phyloP scores from a whole-genome alignment of 345 rosid species.

The Sapria himalayana region DNA sequence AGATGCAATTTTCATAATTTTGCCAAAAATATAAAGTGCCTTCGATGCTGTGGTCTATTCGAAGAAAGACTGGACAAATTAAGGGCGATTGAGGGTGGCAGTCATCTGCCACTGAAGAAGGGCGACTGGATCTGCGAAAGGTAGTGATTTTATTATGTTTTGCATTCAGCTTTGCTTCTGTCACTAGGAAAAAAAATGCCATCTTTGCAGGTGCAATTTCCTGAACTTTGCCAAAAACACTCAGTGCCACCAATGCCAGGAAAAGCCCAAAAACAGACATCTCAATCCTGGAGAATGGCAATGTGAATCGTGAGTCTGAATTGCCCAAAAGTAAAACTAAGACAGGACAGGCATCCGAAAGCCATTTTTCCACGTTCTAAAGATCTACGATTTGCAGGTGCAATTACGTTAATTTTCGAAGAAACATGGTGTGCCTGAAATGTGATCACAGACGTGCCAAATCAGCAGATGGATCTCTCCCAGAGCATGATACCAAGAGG shows the following conservation, averaged over 20 bases:
- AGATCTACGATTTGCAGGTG: constrained; percentile 22
- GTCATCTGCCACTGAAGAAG: constrained; percentile 65
- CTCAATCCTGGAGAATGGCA: constrained; percentile 96
- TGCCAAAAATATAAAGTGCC: constrained; percentile 61
- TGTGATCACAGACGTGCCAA: constrained; percentile 62
- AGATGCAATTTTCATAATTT: constrained; percentile 78
- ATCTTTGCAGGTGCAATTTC: constrained; percentile 51
- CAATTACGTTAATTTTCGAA: constrained; percentile 65
- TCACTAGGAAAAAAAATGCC: constrained; percentile 4
- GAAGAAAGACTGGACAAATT: constrained; percentile 46
- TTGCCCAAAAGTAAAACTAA: neutral
- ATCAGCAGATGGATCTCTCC: constrained; percentile 16
- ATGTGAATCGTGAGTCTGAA: constrained; percentile 57
- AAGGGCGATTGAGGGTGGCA: constrained; percentile 40
- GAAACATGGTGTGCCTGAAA: constrained; percentile 61
- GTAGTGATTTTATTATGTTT: constrained; percentile 15
- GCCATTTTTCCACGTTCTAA: neutral
- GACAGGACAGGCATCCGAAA: neutral
- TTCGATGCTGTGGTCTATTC: constrained; percentile 35
- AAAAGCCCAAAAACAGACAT: constrained; percentile 48
- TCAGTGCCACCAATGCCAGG: constrained; percentile 53
- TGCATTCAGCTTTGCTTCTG: constrained; percentile 7
- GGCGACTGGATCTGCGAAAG: constrained; percentile 83
- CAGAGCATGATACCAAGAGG: constrained; percentile 4
- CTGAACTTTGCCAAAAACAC: constrained; percentile 72